phyloP scores from a whole-genome alignment of 176 grass and related monocot species.

The Musa beccarii region DNA sequence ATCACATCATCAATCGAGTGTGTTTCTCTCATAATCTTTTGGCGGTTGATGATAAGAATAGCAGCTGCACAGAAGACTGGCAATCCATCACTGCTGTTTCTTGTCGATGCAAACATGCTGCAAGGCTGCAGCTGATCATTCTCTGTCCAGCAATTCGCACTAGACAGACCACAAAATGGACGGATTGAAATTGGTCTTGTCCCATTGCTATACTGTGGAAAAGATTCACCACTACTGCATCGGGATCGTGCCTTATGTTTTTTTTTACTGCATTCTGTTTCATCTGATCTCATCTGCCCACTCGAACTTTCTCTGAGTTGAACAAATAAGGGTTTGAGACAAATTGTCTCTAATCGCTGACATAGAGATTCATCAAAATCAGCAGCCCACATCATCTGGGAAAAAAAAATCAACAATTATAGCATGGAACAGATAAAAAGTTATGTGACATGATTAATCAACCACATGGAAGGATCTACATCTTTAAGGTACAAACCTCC shows the following conservation, averaged over 20 bases:
- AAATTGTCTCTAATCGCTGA: conserved; percentile 55
- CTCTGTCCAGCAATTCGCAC: conserved; percentile 74
- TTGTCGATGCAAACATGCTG: conserved; percentile 28
- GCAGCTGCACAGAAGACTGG: conserved; percentile 85
- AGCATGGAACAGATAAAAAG: conserved; percentile 5
- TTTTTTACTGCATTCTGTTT: conserved; percentile 33
- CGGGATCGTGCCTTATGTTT: conserved; percentile 39
- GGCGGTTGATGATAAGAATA: conserved; percentile 36
- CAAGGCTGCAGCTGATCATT: conserved; percentile 30
- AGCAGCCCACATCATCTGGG: conserved; percentile 99
- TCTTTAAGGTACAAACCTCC: conserved; percentile 60
- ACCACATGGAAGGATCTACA: conserved; percentile 1
- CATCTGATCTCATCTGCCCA: conserved; percentile 43
- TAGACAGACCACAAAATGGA: conserved; percentile 74
- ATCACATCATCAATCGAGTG: conserved; percentile 8
- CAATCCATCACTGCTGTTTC: conserved; percentile 60
- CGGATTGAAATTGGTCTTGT: conserved; percentile 41
- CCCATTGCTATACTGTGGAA: conserved; percentile 30
- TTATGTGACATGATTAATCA: neutral
- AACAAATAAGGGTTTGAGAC: conserved; percentile 57
- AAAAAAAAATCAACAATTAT: conserved; percentile 12
- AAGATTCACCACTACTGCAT: conserved; percentile 47
- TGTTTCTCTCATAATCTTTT: conserved; percentile 14
- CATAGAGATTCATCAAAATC: conserved; percentile 85
- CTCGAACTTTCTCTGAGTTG: conserved; percentile 33